phyloP scores from a whole-genome alignment of 352 stramenopile genomes.

The Pythium brachiatum region DNA sequence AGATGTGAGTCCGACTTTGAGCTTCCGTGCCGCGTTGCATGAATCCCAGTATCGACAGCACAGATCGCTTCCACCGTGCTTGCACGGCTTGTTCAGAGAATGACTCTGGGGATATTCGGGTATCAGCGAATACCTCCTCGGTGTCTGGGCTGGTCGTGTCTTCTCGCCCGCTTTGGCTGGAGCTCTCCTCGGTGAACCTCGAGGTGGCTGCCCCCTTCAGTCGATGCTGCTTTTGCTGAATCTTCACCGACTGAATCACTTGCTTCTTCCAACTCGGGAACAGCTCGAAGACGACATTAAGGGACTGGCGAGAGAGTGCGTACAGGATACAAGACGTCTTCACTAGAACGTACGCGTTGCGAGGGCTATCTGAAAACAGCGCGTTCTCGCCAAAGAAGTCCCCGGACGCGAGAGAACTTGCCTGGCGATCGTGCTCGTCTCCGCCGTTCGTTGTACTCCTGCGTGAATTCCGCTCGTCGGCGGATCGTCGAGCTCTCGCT shows the following conservation, averaged over 20 bases:
- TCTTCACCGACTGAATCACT: conserved; percentile 45
- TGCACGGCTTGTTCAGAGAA: too few species aligned
- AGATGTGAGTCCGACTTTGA: conserved; percentile 40
- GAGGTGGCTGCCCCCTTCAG: conserved; percentile 7
- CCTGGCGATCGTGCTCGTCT: conserved; percentile 18
- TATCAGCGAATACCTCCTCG: too few species aligned
- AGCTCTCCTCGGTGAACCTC: background rate
- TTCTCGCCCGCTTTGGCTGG: background rate
- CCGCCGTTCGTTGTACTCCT: background rate
- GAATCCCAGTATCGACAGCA: background rate
- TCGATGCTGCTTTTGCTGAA: conserved; percentile 44
- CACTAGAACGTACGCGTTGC: conserved; percentile 39
- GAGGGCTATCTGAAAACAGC: conserved; percentile 37
- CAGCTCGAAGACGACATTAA: conserved; percentile 49
- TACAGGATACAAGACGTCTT: conserved; percentile 55
- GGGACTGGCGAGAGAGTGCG: conserved; percentile 36
- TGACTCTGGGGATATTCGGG: too few species aligned
- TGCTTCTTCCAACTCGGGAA: conserved; percentile 50
- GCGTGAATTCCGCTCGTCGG: background rate
- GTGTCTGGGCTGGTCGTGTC: conserved; percentile 3
- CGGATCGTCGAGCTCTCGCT: background rate
- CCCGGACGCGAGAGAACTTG: conserved; percentile 34
- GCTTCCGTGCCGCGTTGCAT: conserved; percentile 28
- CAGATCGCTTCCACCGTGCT: background rate
- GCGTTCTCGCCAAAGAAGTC: conserved; percentile 51